phyloP scores from a whole-genome alignment of 2,329 filamentous ascomycete genomes.

The Penicillium sp. region DNA sequence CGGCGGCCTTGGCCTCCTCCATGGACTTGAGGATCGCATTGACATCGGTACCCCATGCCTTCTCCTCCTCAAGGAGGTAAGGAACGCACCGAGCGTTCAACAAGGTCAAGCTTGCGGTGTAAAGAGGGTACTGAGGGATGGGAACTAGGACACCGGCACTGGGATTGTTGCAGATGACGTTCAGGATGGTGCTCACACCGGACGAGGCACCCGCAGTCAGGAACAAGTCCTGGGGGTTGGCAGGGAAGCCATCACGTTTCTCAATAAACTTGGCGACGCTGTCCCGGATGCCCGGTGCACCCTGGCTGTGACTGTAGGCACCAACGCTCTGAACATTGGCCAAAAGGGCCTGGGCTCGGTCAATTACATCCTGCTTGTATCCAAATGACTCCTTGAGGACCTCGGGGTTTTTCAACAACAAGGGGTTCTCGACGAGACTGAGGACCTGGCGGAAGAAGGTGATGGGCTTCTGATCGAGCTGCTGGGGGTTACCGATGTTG shows the following conservation, averaged over 20 bases:
- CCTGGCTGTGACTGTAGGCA: conserved; percentile 93
- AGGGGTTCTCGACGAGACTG: conserved; percentile 86
- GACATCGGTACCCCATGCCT: conserved; percentile 84
- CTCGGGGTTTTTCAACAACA: conserved; percentile 76
- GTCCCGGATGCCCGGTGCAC: conserved; percentile 79
- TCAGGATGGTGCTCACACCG: conserved; percentile 88
- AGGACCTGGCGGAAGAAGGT: conserved; percentile 98
- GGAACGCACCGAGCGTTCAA: conserved; percentile 85
- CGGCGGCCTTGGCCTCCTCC: conserved; percentile 69
- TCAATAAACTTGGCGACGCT: conserved; percentile 93
- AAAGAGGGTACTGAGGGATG: conserved; percentile 96
- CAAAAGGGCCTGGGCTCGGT: conserved; percentile 75
- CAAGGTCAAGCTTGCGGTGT: conserved; percentile 86
- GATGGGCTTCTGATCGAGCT: conserved; percentile 97
- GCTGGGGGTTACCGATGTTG: conserved; percentile 98
- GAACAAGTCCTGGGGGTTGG: conserved; percentile 79
- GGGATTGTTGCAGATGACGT: conserved; percentile 77
- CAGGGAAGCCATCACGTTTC: conserved; percentile 82
- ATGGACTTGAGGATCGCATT: conserved; percentile 71
- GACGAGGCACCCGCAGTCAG: conserved; percentile 88
- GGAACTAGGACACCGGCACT: conserved; percentile 84
- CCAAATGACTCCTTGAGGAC: conserved; percentile 72
- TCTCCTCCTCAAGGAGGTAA: conserved; percentile 86
- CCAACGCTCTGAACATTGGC: conserved; percentile 85
- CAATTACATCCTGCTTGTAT: conserved; percentile 87